Conservation (phyloP, 352 stramenopile species). For the Globisporangium lucens region DNA sequence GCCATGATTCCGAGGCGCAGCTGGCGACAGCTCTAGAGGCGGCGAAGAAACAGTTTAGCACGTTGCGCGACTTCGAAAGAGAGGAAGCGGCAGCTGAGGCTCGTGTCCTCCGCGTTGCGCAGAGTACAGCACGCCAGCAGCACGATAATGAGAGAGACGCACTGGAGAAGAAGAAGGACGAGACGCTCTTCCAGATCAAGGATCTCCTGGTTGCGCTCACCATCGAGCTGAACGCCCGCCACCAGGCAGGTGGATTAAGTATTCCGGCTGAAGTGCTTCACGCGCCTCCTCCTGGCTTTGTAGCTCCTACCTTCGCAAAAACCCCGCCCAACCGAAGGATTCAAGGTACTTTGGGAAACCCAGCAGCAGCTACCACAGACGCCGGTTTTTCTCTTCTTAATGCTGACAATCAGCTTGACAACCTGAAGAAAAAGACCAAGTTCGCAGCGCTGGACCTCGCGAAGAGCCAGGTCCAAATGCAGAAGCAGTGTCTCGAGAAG, state of each 20-base stretch:
- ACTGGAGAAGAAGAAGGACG: slow-evolving; percentile 24
- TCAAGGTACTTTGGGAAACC: neutral
- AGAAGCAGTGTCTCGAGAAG: slow-evolving; percentile 35
- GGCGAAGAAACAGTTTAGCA: slow-evolving; percentile 25
- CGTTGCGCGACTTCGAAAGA: neutral
- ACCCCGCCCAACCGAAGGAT: neutral
- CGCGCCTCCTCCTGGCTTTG: neutral
- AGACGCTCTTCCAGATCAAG: slow-evolving; percentile 60
- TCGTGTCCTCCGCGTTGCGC: neutral
- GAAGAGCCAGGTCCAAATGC: slow-evolving; percentile 26
- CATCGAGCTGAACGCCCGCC: slow-evolving; percentile 21
- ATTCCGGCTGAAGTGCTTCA: neutral
- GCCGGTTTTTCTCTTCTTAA: neutral
- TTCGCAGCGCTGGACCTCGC: slow-evolving; percentile 11
- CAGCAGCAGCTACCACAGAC: neutral
- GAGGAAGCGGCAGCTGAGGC: slow-evolving; percentile 2
- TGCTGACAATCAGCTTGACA: neutral
- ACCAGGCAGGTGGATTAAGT: neutral
- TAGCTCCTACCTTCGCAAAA: neutral
- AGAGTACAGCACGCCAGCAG: neutral
- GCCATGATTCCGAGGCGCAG: slow-evolving; percentile 13
- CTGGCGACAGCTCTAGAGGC: slow-evolving; percentile 18
- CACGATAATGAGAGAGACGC: neutral
- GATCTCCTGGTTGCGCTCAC: slow-evolving; percentile 39
- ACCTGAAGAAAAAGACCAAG: slow-evolving; percentile 11